Base-by-base conservation (phyloP, 306 rosid species). In the Cucurbita argyrosperma region DNA sequence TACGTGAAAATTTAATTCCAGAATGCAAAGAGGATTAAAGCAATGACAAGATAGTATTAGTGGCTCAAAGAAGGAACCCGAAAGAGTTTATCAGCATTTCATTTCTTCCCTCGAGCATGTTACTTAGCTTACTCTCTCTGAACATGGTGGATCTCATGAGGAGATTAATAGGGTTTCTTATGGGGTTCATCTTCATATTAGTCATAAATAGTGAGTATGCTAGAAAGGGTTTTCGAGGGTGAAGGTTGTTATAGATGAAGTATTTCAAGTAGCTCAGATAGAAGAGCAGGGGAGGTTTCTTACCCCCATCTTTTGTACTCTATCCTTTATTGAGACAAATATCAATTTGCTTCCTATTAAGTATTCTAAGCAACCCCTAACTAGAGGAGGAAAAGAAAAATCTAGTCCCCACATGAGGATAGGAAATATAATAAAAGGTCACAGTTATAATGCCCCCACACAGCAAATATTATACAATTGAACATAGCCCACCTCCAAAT, bases 401-500 rank as follows among this genome's bases (percentile, higher is more conserved):
- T 65, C 13, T 61, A 15, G 8, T 61, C 52, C 14, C 38, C 38
- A 12, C 71, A 43, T 18, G 53, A 65, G 53, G 2, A 19, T 10
- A 43, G 8, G 39, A 66, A 18, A 66, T 47, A 66, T 45, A 21
- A 66, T 68, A 8, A 19, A 47, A 68, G 42, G 43, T 21, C 57
- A 47, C 40, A 46, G 1, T 47, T 47, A 47, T 13, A 67, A 67
- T 12, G 8, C 10, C 56, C 55, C 19, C 26, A 43, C 19, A 46
- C 56, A 45, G 54, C 2, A 67, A 67, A 43, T 46, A 23, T 19
- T 23, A 23, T 68, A 23, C 50, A 57, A 50, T 13, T 52, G 66
- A 69, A 4, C 19, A 60, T 69, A 74, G 83, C 94, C 42, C 79
- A 94, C 97, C 96, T 80, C 98, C 98, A 74, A 89, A 94, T 65